phyloP scores from a whole-genome alignment of 306 rosid species.

The Neltuma alba region DNA sequence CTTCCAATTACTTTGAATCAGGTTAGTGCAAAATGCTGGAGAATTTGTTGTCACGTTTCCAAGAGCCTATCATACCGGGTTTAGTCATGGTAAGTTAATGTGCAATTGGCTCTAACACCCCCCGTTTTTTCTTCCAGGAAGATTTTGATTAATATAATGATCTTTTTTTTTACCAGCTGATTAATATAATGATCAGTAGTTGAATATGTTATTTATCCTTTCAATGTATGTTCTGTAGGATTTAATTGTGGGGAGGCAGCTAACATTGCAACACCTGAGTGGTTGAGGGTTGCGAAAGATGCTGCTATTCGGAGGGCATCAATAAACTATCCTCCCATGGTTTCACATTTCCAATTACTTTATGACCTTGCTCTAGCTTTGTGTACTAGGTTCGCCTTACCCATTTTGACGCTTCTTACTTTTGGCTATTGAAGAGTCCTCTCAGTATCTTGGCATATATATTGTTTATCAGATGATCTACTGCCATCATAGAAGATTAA shows the following conservation, averaged over 20 bases:
- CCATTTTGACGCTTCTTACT: too few species aligned
- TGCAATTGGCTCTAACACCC: background rate
- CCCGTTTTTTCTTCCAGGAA: background rate
- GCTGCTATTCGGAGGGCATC: constrained; percentile 88
- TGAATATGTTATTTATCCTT: constrained; percentile 34
- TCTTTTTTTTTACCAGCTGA: too few species aligned
- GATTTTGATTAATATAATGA: background rate
- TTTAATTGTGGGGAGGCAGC: constrained; percentile 83
- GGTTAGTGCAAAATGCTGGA: too few species aligned
- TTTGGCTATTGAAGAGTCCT: too few species aligned
- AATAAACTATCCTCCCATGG: constrained; percentile 84
- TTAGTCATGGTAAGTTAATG: constrained; percentile 75
- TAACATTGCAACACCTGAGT: constrained; percentile 85
- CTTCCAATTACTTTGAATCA: constrained; percentile 39
- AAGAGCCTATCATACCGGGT: constrained; percentile 87
- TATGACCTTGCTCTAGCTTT: constrained; percentile 77
- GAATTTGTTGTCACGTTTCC: too few species aligned
- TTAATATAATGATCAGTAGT: background rate
- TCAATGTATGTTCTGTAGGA: constrained; percentile 42
- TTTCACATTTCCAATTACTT: constrained; percentile 80
- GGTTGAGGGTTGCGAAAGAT: constrained; percentile 80
- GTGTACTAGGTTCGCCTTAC: constrained; percentile 65
- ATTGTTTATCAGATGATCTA: too few species aligned
- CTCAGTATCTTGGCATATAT: too few species aligned
- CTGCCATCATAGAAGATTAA: too few species aligned